Conservation (phyloP, 2,329 filamentous ascomycete species). For the Calycina marina region DNA sequence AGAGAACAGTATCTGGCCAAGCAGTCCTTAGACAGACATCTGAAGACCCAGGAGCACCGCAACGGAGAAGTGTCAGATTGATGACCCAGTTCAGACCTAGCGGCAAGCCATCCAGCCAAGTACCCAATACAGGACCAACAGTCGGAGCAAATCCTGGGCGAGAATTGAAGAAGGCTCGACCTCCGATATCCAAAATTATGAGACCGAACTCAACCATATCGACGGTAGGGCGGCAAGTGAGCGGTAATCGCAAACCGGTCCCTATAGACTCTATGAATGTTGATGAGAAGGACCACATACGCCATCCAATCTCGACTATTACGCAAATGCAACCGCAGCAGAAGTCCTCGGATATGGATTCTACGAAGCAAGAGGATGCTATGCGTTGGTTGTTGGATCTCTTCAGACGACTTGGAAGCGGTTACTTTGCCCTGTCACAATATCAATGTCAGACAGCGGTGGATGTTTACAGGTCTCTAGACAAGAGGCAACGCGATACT, state of each 20-base stretch:
- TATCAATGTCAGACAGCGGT: constrained; percentile 71
- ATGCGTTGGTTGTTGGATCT: constrained; percentile 65
- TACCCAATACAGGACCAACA: constrained; percentile 27
- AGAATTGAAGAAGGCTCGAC: constrained; percentile 74
- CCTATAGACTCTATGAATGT: constrained; percentile 49
- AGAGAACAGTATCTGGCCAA: constrained; percentile 86
- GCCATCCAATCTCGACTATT: constrained; percentile 11
- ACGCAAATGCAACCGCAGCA: constrained; percentile 15
- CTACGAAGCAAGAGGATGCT: constrained; percentile 57
- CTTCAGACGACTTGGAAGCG: constrained; percentile 66
- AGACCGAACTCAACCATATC: constrained; percentile 51
- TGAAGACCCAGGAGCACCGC: constrained; percentile 47
- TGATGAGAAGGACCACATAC: constrained; percentile 46
- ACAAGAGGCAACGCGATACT: constrained; percentile 66
- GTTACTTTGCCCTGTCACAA: constrained; percentile 62
- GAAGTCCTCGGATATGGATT: constrained; percentile 31
- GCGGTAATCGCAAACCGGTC: constrained; percentile 72
- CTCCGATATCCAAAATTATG: constrained; percentile 52
- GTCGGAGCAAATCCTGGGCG: constrained; percentile 47
- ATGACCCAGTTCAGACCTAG: constrained; percentile 53
- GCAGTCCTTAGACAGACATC: constrained; percentile 37
- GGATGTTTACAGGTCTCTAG: constrained; percentile 55
- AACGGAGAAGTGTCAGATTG: constrained; percentile 58
- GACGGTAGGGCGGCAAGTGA: constrained; percentile 73
- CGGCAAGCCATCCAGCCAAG: constrained; percentile 29